A percentile compares a stretch with the other conserved stretches of the same genome.
Conservation (phyloP, 345 rosid genomes). For the Bretschneidera sinensis region DNA sequence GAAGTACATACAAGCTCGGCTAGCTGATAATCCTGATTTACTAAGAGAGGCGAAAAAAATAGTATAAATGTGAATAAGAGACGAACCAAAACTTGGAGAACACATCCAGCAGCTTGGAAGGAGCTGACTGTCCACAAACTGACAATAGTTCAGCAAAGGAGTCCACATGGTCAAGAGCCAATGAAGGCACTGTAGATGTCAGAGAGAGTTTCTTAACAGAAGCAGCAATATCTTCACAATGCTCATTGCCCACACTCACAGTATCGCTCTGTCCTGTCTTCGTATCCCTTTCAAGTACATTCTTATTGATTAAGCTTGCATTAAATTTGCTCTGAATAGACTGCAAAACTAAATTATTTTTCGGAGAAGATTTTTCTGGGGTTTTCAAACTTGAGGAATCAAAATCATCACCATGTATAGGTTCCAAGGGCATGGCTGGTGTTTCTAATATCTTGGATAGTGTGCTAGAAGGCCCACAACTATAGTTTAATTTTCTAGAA, state of each 20-base stretch:
- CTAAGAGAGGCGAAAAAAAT: not conserved
- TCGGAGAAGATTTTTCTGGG: conserved; percentile 35
- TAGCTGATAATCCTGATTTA: not conserved
- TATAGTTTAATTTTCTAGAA: conserved; percentile 45
- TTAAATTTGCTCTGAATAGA: conserved; percentile 34
- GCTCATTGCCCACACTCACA: conserved; percentile 14
- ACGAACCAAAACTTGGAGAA: conserved; percentile 80
- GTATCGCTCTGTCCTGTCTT: conserved; percentile 20
- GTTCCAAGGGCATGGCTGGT: conserved; percentile 30
- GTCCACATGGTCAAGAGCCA: conserved; percentile 36
- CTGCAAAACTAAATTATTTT: conserved; percentile 24
- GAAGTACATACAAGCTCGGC: not conserved
- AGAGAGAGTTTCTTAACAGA: conserved; percentile 64
- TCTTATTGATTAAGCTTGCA: conserved; percentile 19
- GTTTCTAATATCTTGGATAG: conserved; percentile 75
- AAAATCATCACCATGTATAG: conserved; percentile 24
- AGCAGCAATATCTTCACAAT: conserved; percentile 45
- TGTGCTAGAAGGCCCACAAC: conserved; percentile 64
- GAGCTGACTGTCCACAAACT: conserved; percentile 59
- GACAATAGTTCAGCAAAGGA: conserved; percentile 61
- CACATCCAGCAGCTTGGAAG: conserved; percentile 54
- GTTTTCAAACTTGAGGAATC: conserved; percentile 33
- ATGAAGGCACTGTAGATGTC: conserved; percentile 41
- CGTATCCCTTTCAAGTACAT: conserved; percentile 21
- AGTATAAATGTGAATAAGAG: not conserved